Evolutionary conservation across 345 rosid species (phyloP).

Genomic region (Cardamine resedifolia): DNA sequence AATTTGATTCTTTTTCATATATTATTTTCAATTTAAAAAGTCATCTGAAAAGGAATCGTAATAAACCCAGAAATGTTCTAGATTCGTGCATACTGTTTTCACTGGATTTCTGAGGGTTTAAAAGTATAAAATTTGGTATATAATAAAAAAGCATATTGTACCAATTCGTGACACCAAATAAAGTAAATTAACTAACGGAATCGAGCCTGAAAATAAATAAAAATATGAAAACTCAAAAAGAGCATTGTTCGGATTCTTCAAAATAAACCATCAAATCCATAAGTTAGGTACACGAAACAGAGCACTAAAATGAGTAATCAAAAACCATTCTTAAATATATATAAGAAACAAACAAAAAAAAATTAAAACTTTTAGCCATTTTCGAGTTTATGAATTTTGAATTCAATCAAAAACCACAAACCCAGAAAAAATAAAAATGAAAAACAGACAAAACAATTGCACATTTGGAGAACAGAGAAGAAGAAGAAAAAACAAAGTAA

Average conservation of each 20-base stretch:
- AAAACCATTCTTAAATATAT: background rate
- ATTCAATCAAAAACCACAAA: conserved; percentile 18
- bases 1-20: conserved; percentile 18
- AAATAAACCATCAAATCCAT: conserved; percentile 12
- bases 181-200: conserved; percentile 17
- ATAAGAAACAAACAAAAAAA: background rate
- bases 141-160: conserved; percentile 18
- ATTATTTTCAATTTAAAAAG: background rate
- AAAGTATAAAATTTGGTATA: conserved; percentile 14
- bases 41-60: conserved; percentile 5
- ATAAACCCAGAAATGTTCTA: conserved; percentile 30
- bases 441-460: background rate
- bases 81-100: conserved; percentile 30
- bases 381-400: background rate
- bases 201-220: conserved; percentile 11
- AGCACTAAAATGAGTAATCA: conserved; percentile 19
- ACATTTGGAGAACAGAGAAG: background rate
- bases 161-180: conserved; percentile 32
- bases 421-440: background rate
- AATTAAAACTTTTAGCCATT: conserved; percentile 18
- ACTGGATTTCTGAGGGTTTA: conserved; percentile 12
- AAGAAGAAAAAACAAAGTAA: background rate
- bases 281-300: conserved; percentile 32
- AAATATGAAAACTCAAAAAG: background rate
- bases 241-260: conserved; percentile 32